Conservation (phyloP, 2,329 filamentous ascomycete genomes). For the Leptographium wingfieldii region DNA sequence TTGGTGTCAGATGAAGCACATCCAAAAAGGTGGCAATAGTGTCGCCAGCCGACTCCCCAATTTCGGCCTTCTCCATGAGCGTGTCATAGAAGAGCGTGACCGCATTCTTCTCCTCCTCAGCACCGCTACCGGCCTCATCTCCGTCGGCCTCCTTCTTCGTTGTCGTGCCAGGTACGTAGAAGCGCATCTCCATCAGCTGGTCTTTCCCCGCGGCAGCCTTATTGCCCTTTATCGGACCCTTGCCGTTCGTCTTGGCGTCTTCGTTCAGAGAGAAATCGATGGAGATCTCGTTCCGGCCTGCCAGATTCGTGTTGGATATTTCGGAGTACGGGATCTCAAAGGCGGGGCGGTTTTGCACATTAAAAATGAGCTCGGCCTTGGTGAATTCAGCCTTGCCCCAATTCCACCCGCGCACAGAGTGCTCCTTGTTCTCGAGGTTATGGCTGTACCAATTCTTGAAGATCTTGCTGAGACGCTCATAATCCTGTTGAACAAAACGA, state of each 20-base stretch:
- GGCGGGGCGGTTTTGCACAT: conserved; percentile 88
- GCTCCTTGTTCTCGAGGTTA: conserved; percentile 82
- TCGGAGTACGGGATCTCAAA: conserved; percentile 97
- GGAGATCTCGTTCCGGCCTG: conserved; percentile 93
- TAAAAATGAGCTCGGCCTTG: conserved; percentile 90
- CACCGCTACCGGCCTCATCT: conserved; percentile 54
- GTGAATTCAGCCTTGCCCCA: conserved; percentile 98
- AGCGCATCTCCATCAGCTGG: conserved; percentile 95
- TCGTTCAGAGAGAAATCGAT: conserved; percentile 80
- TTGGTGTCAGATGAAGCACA: conserved; percentile 89
- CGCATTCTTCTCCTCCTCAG: conserved; percentile 81
- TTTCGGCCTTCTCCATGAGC: conserved; percentile 95
- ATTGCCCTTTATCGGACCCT: conserved; percentile 66
- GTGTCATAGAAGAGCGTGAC: conserved; percentile 98
- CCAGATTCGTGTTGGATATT: conserved; percentile 94
- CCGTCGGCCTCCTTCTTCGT: conserved; percentile 65
- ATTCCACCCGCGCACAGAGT: conserved; percentile 94
- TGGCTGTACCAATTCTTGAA: conserved; percentile 99
- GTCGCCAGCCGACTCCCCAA: conserved; percentile 96
- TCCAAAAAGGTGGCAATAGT: conserved; percentile 96
- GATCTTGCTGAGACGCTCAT: conserved; percentile 77
- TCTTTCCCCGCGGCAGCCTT: conserved; percentile 84
- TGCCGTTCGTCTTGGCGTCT: conserved; percentile 59
- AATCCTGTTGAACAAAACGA: conserved; percentile 43
- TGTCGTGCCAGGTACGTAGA: conserved; percentile 90